Percentiles rank a stretch among this genome's conserved stretches.
Conservation (phyloP, 164 flowering plant species). For the Dillenia turbinata region DNA sequence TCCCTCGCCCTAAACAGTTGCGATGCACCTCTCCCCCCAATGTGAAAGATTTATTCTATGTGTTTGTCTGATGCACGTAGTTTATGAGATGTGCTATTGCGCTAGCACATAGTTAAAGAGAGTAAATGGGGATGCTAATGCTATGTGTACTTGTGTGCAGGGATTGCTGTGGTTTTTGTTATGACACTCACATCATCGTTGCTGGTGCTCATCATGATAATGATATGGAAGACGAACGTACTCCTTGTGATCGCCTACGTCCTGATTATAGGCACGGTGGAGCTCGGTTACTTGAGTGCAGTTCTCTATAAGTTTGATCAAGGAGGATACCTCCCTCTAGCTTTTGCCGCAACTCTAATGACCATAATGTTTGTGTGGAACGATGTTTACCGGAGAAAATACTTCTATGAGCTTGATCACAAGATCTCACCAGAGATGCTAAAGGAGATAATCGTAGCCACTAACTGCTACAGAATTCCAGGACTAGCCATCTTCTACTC, state of each 20-base stretch:
- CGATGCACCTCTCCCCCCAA: too few species aligned
- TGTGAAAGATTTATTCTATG: too few species aligned
- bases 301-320: constrained; percentile 24
- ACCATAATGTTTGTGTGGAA: constrained; percentile 25
- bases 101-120: background rate
- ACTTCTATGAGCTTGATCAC: constrained; percentile 16
- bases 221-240: constrained; percentile 21
- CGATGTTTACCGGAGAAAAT: constrained; percentile 16
- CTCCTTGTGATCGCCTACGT: constrained; percentile 7
- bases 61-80: too few species aligned
- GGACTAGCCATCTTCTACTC: constrained; percentile 23
- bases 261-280: constrained; percentile 15
- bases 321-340: constrained; percentile 25
- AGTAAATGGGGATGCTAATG: background rate
- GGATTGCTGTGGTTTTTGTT: constrained; percentile 25
- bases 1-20: too few species aligned
- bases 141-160: constrained; percentile 10
- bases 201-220: constrained; percentile 19
- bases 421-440: constrained; percentile 16
- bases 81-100: too few species aligned
- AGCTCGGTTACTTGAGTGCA: constrained; percentile 18
- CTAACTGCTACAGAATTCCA: constrained; percentile 19
- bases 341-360: constrained; percentile 16
- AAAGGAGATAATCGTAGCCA: background rate
- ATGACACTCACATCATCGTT: constrained; percentile 18